Conservation (phyloP, 2,329 filamentous ascomycete genomes). For the Calonectria pauciramosa region DNA sequence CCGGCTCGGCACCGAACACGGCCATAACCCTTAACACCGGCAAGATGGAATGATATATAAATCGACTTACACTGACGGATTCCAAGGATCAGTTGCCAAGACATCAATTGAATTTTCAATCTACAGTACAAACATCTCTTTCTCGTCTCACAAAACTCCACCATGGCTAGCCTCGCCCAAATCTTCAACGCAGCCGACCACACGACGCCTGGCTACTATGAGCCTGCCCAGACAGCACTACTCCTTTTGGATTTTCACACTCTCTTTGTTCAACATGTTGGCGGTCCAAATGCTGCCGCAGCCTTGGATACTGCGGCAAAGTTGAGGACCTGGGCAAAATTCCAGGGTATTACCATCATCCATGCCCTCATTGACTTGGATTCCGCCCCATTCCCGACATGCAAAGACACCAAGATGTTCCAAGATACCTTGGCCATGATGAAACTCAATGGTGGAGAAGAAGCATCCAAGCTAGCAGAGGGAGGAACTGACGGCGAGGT, state of each 20-base stretch:
- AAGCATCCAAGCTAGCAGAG: background rate
- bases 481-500: background rate
- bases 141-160: background rate
- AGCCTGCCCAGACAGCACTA: conserved; percentile 6
- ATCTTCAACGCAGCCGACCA: background rate
- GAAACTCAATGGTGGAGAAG: conserved; percentile 1
- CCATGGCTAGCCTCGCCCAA: background rate
- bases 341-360: conserved; percentile 5
- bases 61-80: background rate
- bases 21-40: conserved; percentile 18
- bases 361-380: conserved; percentile 20
- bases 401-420: background rate
- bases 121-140: background rate
- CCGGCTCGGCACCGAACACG: conserved; percentile 13
- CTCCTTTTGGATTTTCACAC: conserved; percentile 23
- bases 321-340: conserved; percentile 25
- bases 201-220: background rate
- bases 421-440: background rate
- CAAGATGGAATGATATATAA: background rate
- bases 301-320: conserved; percentile 2
- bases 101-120: background rate
- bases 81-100: background rate
- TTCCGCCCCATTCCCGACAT: background rate
- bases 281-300: background rate
- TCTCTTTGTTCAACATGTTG: conserved; percentile 7